Percentiles rank a stretch among this genome's conserved stretches.
Conservation (phyloP, 2,329 filamentous ascomycete genomes). For the Sporothrix sp. region DNA sequence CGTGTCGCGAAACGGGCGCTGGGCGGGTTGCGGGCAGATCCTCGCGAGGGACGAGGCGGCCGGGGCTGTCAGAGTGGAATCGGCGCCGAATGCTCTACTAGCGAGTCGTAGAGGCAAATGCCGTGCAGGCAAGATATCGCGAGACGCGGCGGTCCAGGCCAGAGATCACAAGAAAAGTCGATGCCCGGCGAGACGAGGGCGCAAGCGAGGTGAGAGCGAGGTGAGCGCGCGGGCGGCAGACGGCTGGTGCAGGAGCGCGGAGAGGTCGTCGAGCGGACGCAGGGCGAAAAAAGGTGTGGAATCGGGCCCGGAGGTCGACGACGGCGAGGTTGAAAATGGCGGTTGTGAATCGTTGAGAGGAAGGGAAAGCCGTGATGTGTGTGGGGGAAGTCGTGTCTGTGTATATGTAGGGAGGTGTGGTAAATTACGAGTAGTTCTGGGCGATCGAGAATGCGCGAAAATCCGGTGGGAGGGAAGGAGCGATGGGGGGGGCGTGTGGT, state of each 20-base stretch:
- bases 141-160: too few species aligned
- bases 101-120: too few species aligned
- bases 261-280: too few species aligned
- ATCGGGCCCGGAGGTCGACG: neutral
- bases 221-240: neutral
- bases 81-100: slow-evolving; percentile 4
- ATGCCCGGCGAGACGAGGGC: too few species aligned
- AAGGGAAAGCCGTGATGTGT: slow-evolving; percentile 14
- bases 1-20: neutral
- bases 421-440: slow-evolving; percentile 18
- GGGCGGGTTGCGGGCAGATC: too few species aligned
- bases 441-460: slow-evolving; percentile 14
- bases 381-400: slow-evolving; percentile 19
- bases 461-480: slow-evolving; percentile 15
- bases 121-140: too few species aligned
- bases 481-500: slow-evolving; percentile 8
- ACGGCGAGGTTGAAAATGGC: neutral
- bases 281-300: neutral
- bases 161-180: too few species aligned
- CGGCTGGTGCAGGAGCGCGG: neutral
- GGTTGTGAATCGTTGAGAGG: neutral
- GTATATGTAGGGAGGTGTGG: slow-evolving; percentile 19
- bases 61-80: neutral
- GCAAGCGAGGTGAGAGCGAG: neutral
- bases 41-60: too few species aligned